Percentiles rank a stretch among this genome's conserved stretches.
These are phyloP conservation scores for Diaporthe longicolla DNA, from an alignment of 2,329 filamentous ascomycete genomes.

Conservation along the genomic window DNA sequence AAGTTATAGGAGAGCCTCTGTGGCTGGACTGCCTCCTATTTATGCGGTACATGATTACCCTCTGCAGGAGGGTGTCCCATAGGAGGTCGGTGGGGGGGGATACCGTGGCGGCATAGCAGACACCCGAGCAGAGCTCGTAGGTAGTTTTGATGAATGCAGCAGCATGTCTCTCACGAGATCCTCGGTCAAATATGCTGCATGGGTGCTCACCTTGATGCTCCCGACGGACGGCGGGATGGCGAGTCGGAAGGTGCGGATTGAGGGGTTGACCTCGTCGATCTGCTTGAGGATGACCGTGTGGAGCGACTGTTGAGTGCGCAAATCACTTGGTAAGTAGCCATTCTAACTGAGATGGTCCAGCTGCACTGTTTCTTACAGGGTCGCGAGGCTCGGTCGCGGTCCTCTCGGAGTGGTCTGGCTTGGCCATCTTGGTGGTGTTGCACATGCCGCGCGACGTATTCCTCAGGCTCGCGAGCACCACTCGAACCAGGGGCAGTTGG, in stretches of 20 bases:
- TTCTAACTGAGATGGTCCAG: neutral
- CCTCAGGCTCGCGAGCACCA: neutral
- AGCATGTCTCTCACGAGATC: neutral
- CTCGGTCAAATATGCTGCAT: neutral
- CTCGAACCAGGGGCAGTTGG: neutral
- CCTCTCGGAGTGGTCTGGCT: conserved; percentile 74
- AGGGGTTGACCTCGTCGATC: conserved; percentile 76
- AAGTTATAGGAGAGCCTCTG: too few relatives aligned
- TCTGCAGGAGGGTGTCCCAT: too few relatives aligned
- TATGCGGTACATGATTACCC: too few relatives aligned
- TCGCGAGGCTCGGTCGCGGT: conserved; percentile 82
- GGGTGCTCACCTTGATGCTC: conserved; percentile 61
- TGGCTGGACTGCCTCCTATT: too few relatives aligned
- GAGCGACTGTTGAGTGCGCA: conserved; percentile 57
- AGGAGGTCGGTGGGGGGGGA: too few relatives aligned
- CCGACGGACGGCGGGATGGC: conserved; percentile 63
- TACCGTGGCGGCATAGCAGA: too few relatives aligned
- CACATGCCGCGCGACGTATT: neutral
- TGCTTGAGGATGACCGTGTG: conserved; percentile 73
- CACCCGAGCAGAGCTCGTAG: too few relatives aligned
- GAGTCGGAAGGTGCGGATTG: conserved; percentile 78
- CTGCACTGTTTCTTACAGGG: conserved; percentile 55
- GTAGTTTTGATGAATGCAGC: neutral
- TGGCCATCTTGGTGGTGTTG: conserved; percentile 44
- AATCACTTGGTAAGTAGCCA: neutral